phyloP scores from a whole-genome alignment of 164 flowering plant genomes.

The Malania oleifera region DNA sequence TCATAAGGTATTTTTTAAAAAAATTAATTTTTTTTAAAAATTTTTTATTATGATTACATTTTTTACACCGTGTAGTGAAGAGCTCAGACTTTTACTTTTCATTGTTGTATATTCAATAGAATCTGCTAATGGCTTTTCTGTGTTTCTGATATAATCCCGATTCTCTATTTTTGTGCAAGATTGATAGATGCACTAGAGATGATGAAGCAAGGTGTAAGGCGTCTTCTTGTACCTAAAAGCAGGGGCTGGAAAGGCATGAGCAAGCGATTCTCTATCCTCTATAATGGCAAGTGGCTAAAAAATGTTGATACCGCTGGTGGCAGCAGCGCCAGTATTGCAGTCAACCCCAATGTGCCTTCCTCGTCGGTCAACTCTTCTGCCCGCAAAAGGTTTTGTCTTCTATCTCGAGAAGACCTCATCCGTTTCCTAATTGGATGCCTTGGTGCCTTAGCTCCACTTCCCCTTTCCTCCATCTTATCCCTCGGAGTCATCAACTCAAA shows the following conservation, averaged over 20 bases:
- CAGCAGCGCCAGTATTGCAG: constrained; percentile 27
- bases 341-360: constrained; percentile 39
- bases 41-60: neutral
- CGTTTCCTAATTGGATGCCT: constrained; percentile 90
- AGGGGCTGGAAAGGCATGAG: constrained; percentile 86
- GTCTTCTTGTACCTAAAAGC: constrained; percentile 85
- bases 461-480: constrained; percentile 76
- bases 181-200: constrained; percentile 92
- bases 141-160: no score
- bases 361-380: constrained; percentile 30
- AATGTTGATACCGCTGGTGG: constrained; percentile 41
- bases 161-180: constrained; percentile 34
- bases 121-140: no score
- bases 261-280: constrained; percentile 87
- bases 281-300: constrained; percentile 90
- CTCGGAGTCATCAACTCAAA: constrained; percentile 65
- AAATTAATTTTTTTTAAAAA: neutral
- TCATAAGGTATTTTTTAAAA: no score
- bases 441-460: constrained; percentile 92
- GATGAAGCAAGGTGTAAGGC: constrained; percentile 95
- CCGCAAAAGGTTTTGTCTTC: constrained; percentile 67
- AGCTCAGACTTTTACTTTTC: neutral
- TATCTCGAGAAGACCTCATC: constrained; percentile 87
- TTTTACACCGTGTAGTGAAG: no score
- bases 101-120: no score